Percentiles rank a stretch among this genome's conserved stretches.
Evolutionary conservation across 805 yeast species (phyloP).

Genomic region (Wickerhamomyces silvicola): DNA sequence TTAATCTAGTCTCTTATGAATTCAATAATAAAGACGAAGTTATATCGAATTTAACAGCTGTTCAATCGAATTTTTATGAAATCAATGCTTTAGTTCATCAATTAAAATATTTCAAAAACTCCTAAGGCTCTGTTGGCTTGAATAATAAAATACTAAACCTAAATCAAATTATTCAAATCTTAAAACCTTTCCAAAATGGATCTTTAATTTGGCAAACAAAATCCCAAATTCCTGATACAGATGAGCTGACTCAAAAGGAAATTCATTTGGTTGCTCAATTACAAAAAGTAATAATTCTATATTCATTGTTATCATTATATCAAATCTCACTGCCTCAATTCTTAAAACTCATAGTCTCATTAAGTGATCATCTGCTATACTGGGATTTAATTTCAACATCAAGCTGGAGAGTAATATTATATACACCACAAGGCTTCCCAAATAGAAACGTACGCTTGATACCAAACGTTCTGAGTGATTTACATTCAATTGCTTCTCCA

Average conservation of each 20-base stretch:
- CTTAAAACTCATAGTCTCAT: conserved; percentile 35
- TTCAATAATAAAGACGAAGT: conserved; percentile 1
- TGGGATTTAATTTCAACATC: conserved; percentile 36
- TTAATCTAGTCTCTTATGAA: neutral
- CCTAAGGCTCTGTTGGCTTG: neutral
- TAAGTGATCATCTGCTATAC: conserved; percentile 38
- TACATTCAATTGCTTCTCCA: conserved; percentile 12
- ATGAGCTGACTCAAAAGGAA: too few relatives aligned
- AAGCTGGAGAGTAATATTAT: conserved; percentile 25
- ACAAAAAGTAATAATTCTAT: conserved; percentile 25
- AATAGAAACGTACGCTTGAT: conserved; percentile 12
- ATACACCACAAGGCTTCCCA: conserved; percentile 36
- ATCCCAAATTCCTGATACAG: too few relatives aligned
- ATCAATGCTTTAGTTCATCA: neutral
- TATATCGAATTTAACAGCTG: neutral
- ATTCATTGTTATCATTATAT: conserved; percentile 28
- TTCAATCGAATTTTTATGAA: neutral
- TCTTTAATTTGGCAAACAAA: too few relatives aligned
- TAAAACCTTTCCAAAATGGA: conserved; percentile 9
- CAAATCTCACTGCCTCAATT: conserved; percentile 29
- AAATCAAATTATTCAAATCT: conserved; percentile 3
- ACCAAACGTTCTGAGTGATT: conserved; percentile 20
- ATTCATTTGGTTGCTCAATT: conserved; percentile 6
- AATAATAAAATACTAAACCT: conserved; percentile 4
- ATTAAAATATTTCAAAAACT: neutral